phyloP scores from a whole-genome alignment of 352 stramenopile species.

The Phytopythium oedochilum region DNA sequence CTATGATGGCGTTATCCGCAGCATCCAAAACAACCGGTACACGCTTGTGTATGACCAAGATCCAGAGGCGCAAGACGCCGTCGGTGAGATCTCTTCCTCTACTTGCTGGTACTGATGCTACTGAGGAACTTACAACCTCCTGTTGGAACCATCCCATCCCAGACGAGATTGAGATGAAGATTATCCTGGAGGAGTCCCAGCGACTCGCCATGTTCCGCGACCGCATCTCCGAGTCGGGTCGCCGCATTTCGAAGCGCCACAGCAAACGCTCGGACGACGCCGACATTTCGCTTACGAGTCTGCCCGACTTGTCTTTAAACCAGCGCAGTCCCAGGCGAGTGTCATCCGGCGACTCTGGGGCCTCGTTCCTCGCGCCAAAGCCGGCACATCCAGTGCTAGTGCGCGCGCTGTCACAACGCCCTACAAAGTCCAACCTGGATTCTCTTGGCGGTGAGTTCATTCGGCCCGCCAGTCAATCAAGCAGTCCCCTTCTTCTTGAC shows the following conservation, averaged over 20 bases:
- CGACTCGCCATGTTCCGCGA: conserved; percentile 17
- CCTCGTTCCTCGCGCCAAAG: conserved; percentile 10
- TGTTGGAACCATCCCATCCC: background rate
- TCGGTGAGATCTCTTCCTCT: conserved; percentile 30
- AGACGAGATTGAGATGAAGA: conserved; percentile 80
- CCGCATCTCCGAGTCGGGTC: conserved; percentile 2
- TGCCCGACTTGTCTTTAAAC: conserved; percentile 45
- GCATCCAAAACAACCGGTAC: conserved; percentile 39
- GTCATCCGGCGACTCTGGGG: conserved; percentile 25
- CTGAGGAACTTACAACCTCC: background rate
- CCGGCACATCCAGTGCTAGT: conserved; percentile 15
- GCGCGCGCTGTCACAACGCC: conserved; percentile 35
- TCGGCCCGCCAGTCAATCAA: background rate
- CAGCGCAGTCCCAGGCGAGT: conserved; percentile 28
- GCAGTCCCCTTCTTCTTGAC: background rate
- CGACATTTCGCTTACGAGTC: conserved; percentile 50
- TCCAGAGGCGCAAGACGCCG: conserved; percentile 48
- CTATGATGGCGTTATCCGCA: conserved; percentile 58
- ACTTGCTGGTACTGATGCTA: background rate
- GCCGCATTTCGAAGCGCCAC: conserved; percentile 5
- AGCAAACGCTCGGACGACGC: conserved; percentile 16
- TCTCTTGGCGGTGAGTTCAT: background rate
- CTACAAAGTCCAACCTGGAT: conserved; percentile 6
- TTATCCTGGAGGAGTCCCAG: conserved; percentile 62
- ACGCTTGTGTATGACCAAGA: conserved; percentile 65